phyloP scores from a whole-genome alignment of 176 grass and related monocot species.

The Lolium multiflorum region DNA sequence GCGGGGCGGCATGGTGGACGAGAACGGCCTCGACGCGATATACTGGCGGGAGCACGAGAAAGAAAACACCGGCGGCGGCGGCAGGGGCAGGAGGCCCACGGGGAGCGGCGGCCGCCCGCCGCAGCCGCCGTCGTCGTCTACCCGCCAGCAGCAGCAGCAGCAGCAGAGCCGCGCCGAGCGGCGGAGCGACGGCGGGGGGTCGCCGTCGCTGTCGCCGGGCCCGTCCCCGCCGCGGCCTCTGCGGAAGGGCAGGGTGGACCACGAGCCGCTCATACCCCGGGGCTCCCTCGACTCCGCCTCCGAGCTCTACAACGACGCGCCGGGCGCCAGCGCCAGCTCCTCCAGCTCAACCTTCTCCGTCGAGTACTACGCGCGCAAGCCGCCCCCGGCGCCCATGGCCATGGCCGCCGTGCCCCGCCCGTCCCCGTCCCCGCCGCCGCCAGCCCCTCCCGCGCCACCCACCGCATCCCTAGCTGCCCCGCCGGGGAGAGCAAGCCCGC shows the following conservation, averaged over 20 bases:
- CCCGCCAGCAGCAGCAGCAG: too few species aligned
- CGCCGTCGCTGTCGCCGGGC: too few species aligned
- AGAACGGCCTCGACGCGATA: constrained; percentile 92
- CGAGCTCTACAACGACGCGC: constrained; percentile 45
- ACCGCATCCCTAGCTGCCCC: constrained; percentile 14
- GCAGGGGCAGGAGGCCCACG: neutral
- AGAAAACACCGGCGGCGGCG: constrained; percentile 29
- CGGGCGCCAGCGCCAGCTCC: constrained; percentile 39
- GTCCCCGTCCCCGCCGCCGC: constrained; percentile 33
- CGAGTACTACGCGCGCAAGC: too few species aligned
- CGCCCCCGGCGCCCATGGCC: neutral
- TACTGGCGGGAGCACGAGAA: constrained; percentile 83
- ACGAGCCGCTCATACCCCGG: constrained; percentile 63
- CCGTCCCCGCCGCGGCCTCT: constrained; percentile 44
- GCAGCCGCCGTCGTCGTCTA: too few species aligned
- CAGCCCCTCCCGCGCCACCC: neutral
- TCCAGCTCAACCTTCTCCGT: constrained; percentile 52
- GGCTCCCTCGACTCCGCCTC: constrained; percentile 67
- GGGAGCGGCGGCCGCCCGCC: too few species aligned
- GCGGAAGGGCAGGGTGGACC: constrained; percentile 57
- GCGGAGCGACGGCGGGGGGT: too few species aligned
- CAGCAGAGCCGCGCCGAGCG: too few species aligned
- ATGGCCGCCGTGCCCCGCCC: constrained; percentile 34
- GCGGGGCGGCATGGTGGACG: constrained; percentile 64
- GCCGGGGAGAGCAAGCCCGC: constrained; percentile 49